phyloP scores from a whole-genome alignment of 805 yeast species.

The Dipodascopsis uninucleata region DNA sequence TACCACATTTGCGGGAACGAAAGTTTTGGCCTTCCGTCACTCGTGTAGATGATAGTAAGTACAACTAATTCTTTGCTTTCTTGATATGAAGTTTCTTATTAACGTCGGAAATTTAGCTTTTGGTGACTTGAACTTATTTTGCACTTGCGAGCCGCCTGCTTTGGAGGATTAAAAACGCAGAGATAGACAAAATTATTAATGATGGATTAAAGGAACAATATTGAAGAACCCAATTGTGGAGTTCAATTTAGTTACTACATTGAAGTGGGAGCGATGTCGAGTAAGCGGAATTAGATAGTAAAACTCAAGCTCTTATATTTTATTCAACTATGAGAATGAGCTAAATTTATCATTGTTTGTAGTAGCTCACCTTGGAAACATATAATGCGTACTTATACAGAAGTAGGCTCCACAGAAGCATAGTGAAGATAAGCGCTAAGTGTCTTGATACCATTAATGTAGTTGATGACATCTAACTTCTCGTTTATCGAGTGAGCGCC shows the following conservation, averaged over 20 bases:
- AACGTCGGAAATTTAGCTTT: conserved; percentile 45
- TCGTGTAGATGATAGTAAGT: conserved; percentile 68
- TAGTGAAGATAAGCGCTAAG: conserved; percentile 91
- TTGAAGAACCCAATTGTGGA: too few species aligned
- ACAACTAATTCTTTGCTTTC: background rate
- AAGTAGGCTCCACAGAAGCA: conserved; percentile 39
- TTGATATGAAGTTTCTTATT: background rate
- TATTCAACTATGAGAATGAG: too few species aligned
- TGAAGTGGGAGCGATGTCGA: too few species aligned
- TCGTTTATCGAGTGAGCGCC: conserved; percentile 99
- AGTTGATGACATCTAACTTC: conserved; percentile 83
- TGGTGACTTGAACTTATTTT: conserved; percentile 87
- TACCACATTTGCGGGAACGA: conserved; percentile 62
- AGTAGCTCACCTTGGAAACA: too few species aligned
- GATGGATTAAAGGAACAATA: too few species aligned
- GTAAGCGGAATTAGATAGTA: too few species aligned
- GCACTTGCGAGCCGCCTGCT: conserved; percentile 60
- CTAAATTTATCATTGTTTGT: too few species aligned
- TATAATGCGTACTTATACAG: too few species aligned
- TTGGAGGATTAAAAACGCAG: too few species aligned
- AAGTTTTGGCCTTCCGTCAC: conserved; percentile 97
- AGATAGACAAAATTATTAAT: too few species aligned
- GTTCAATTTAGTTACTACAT: too few species aligned
- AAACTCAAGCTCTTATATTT: too few species aligned
- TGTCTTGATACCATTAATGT: conserved; percentile 89